These are phyloP conservation scores for Globisporangium spiculum DNA, from an alignment of 352 stramenopile genomes.

Conservation along the genomic window DNA sequence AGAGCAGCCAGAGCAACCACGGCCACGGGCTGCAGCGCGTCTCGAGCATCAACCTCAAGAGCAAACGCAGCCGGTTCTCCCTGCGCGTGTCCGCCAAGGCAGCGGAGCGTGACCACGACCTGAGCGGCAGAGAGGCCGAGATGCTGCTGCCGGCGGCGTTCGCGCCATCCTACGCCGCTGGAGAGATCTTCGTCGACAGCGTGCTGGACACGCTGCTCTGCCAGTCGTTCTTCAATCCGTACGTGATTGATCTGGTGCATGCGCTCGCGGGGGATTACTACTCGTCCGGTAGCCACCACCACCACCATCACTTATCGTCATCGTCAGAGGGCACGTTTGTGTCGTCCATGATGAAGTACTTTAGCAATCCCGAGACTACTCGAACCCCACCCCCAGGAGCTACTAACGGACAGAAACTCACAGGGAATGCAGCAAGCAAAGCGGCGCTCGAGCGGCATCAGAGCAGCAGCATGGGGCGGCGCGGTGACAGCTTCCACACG, in stretches of 20 bases:
- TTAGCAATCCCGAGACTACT: constrained; percentile 1
- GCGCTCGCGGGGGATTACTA: constrained; percentile 47
- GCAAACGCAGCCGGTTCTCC: neutral
- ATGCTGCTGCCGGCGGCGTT: constrained; percentile 32
- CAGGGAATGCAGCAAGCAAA: neutral
- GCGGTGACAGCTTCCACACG: neutral
- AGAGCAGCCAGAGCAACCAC: constrained; percentile 26
- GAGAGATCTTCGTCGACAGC: constrained; percentile 58
- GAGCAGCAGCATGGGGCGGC: neutral
- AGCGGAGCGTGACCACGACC: neutral
- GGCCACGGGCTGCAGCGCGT: constrained; percentile 21
- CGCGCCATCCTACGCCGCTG: constrained; percentile 46
- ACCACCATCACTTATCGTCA: neutral
- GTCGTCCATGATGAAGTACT: constrained; percentile 33
- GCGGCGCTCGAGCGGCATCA: neutral
- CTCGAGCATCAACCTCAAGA: neutral
- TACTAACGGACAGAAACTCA: neutral
- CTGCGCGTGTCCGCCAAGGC: neutral
- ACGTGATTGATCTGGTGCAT: constrained; percentile 56
- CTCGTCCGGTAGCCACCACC: neutral
- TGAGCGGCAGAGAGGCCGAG: constrained; percentile 19
- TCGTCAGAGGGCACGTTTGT: constrained; percentile 22
- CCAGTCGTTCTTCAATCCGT: constrained; percentile 75
- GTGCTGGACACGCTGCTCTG: constrained; percentile 63
- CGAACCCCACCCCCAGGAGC: neutral